phyloP scores from a whole-genome alignment of 345 rosid genomes.

The Bruguiera parviflora region DNA sequence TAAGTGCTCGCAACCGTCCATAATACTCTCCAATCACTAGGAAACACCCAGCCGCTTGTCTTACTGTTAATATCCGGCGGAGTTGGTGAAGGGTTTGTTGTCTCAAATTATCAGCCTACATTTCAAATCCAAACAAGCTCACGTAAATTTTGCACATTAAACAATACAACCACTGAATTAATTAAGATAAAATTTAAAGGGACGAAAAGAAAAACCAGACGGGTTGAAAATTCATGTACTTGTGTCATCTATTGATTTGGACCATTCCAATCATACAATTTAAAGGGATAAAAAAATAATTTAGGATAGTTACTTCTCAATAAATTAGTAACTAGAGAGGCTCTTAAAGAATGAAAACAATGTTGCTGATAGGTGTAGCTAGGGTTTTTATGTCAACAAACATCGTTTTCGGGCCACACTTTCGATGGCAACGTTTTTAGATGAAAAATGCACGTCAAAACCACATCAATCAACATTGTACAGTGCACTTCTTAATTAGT shows the following conservation, averaged over 20 bases:
- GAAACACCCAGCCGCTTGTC: slow-evolving; percentile 89
- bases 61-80: slow-evolving; percentile 63
- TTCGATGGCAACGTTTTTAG: slow-evolving; percentile 40
- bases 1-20: slow-evolving; percentile 80
- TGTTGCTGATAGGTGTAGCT: slow-evolving; percentile 23
- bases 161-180: neutral
- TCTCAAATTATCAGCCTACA: slow-evolving; percentile 89
- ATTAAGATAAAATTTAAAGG: neutral
- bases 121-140: too few relatives aligned
- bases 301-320: neutral
- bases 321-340: neutral
- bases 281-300: neutral
- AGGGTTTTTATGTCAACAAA: slow-evolving; percentile 46
- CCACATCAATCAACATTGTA: slow-evolving; percentile 23
- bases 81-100: slow-evolving; percentile 92
- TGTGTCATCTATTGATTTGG: slow-evolving; percentile 20
- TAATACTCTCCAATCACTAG: slow-evolving; percentile 86
- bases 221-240: slow-evolving; percentile 30
- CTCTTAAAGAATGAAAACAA: neutral
- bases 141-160: neutral
- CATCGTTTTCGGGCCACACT: slow-evolving; percentile 46
- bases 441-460: slow-evolving; percentile 37
- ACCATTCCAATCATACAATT: slow-evolving; percentile 34
- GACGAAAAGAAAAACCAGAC: slow-evolving; percentile 16
- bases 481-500: slow-evolving; percentile 24